Evolutionary conservation across 495 filamentous ascomycete genomes (phyloP), one percentile per base, ranked within the genome.

Genomic region (Letharia lupina): DNA sequence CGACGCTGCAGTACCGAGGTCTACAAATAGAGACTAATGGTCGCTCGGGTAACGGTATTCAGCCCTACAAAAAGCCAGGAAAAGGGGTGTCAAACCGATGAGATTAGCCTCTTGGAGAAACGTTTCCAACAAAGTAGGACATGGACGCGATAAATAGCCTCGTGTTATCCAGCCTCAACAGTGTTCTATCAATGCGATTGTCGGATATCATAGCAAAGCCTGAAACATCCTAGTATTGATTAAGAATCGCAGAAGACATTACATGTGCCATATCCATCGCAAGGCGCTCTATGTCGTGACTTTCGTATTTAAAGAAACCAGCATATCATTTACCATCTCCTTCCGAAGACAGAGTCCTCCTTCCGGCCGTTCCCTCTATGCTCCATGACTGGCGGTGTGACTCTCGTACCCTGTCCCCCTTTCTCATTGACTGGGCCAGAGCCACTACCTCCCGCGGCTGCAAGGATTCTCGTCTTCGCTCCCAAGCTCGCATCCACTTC

Each of bases 371-470:
- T n/a, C 0, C 41, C 62, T 20, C 23, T 65, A 28, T 58, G 62
- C 44, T 57, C 68, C 40, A 42, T 61, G 13, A 60, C 60, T 15
- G 65, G 60, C 31, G 68, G 68, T 31, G 60, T 61, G n/a, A n/a
- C 60, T 64, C 61, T 70, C 56, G 61, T 62, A 44, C 40, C 57
- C 41, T 64, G 83, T 50, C 79, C 79, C 23, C 80, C 83, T n/a
- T 78, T 83, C 11, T 35, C 59, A 56, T 66, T 31, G 35, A 41
- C 37, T 42, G 44, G 44, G 23, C 59, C 47, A 4, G 37, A 64
- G 78, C 79, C 54, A 72, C 66, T 65, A 61, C 69, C 52, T 79
- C 81, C 60, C 77, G 79, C 35, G 77, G 77, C 62, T 20, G 52
- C 9, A 42, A 62, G 57, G 15, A 66, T 58, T 16, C 65, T 60